Evolutionary conservation across 2,329 filamentous ascomycete species (phyloP), one percentile per base, ranked within the genome.

Genomic region (Ceratocystis destructans): DNA sequence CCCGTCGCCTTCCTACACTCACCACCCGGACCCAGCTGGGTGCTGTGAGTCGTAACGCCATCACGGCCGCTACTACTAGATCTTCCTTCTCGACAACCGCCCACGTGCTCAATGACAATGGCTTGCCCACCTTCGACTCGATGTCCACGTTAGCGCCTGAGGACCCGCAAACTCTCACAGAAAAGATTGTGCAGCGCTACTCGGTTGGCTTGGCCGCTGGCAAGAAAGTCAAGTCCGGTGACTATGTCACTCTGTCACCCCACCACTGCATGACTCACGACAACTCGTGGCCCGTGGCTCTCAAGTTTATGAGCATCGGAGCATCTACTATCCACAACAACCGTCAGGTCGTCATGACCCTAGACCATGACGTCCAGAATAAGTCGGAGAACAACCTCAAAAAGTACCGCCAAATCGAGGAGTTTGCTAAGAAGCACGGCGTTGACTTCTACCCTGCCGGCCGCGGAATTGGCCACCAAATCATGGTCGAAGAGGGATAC

Each of bases 361-460:
- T 96, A 1, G 91, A 96, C 72, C 92, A 96, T 73, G 90, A 96
- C 71, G 88, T 96, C 0, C 89, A 95, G 73, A 94, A 95, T 75
- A 89, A 86, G 75, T 84, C 79, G 66, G 86, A 89, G 69, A 78
- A 83, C 69, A 96, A 96, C 72, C 74, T 96, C 53, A 85, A 87
- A 71, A 96, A 96, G 73, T 96, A 96, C 75, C 73, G 75, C 17
- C 82, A 87, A 71, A 96, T 96, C 64, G 85, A 94, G 73, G 82
- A 85, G 69, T 96, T 97, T 76, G 93, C 90, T 0, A 80, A 82
- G 72, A 80, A 84, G 69, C 89, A 96, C 67, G 88, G 88, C 1
- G 82, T 95, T 0, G 79, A 85, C 67, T 91, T 92, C 73, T 96
- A 87, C 71, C 86, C 85, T 1, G 87, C 89, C 0, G 89, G 89